Conservation (phyloP, 2,329 filamentous ascomycete species). For the Fusarium denticulatum region DNA sequence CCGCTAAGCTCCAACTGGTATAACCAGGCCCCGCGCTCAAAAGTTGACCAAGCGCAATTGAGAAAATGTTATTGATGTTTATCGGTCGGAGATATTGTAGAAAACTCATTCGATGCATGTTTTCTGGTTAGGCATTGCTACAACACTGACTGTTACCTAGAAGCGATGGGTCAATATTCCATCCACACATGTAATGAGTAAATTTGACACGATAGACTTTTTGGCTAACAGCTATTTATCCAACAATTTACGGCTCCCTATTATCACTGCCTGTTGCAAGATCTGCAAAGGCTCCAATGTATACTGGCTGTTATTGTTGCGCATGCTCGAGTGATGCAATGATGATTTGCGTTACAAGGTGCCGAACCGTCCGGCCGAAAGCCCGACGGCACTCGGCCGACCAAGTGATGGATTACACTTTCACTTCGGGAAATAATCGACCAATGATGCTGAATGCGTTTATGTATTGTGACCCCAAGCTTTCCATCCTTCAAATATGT, state of each 20-base stretch:
- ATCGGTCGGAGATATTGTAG: accelerated
- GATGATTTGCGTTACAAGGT: neutral
- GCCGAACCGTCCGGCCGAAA: neutral
- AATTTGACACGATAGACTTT: neutral
- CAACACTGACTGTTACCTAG: accelerated
- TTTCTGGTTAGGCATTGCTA: accelerated
- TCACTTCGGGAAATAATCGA: neutral
- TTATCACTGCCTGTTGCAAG: accelerated
- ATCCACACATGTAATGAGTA: accelerated
- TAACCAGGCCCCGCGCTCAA: accelerated
- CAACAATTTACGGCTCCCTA: accelerated
- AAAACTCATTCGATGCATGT: accelerated
- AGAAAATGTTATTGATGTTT: neutral
- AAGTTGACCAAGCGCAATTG: too few relatives aligned
- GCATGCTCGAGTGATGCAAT: neutral
- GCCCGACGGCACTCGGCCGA: neutral
- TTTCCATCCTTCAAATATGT: neutral
- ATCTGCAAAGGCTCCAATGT: too few relatives aligned
- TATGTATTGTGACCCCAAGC: neutral
- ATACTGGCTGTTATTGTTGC: neutral
- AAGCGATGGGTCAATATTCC: accelerated
- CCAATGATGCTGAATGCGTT: neutral
- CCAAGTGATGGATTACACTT: neutral
- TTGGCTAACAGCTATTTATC: accelerated
- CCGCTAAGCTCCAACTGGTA: accelerated